These are phyloP conservation scores for Catunica adiposa DNA, from an alignment of 2,329 filamentous ascomycete species.

Conservation along the genomic window DNA sequence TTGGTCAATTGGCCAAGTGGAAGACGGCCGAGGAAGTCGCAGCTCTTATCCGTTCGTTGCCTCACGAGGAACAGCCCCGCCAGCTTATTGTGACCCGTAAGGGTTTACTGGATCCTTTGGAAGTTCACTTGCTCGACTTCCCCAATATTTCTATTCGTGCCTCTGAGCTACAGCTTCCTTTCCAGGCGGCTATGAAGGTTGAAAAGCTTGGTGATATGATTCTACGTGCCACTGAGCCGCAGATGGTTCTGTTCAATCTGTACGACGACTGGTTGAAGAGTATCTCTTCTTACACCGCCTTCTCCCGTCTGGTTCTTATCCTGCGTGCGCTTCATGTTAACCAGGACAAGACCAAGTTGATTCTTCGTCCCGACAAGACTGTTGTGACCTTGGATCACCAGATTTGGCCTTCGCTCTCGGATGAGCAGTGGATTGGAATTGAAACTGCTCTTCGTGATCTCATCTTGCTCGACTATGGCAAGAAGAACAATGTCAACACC, in stretches of 20 bases:
- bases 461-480: constrained; percentile 95
- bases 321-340: constrained; percentile 92
- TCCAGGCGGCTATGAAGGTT: constrained; percentile 99
- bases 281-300: constrained; percentile 95
- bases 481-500: constrained; percentile 99
- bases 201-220: constrained; percentile 99
- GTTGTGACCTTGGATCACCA: constrained; percentile 98
- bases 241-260: constrained; percentile 98
- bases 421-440: constrained; percentile 99
- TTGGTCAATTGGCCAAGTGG: constrained; percentile 96
- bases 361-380: constrained; percentile 89
- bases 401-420: constrained; percentile 87
- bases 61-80: constrained; percentile 96
- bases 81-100: constrained; percentile 97
- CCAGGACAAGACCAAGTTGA: constrained; percentile 92
- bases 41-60: constrained; percentile 83
- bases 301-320: constrained; percentile 87
- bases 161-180: constrained; percentile 88
- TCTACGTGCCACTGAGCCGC: constrained; percentile 88
- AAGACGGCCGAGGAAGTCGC: constrained; percentile 99
- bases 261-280: constrained; percentile 99
- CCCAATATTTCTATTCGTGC: constrained; percentile 97
- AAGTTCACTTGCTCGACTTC: constrained; percentile 95
- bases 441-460: constrained; percentile 89
- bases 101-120: constrained; percentile 87